Base-by-base conservation (phyloP, 768 basidiomycete species). In the Pulveroboletus frians region DNA sequence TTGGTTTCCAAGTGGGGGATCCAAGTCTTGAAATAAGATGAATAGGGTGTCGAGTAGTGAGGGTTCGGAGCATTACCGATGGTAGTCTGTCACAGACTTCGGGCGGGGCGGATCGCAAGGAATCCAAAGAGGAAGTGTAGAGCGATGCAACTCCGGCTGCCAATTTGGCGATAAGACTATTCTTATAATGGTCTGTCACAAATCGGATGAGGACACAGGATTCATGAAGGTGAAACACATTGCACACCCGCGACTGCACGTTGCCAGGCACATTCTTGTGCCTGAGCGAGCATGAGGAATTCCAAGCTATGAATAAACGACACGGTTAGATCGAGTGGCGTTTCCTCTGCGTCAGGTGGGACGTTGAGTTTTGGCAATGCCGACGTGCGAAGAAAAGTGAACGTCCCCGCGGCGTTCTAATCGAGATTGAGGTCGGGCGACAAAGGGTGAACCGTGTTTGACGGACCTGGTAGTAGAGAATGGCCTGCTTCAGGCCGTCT, bases 181-280 rank as follows among this genome's bases (percentile, higher is more conserved):
- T 92, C 71, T 88, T 93, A 62, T 80, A 83, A 58, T 80, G 79
- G 62, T 78, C 81, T 81, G 58, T 32, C 17, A 17, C 30, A 44
- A 30, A 46, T 10, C 7, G 5, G 47, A 31, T 48, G 36, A 42
- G 21, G 5, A 6, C n/a, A 9, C 23, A 5, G 32, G 27, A n/a
- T 10, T 1, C 6, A 27, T 34, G 14, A 10, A 30, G 3, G 15
- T 32, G 42, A 42, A 26, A 36, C 32, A 15, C 10, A 38, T 9
- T 3, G 58, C 63, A 58, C 58, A 91, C 92, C 88, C 50, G 89
- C 69, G 61, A 86, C 84, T 14, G 93, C 93, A 56, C 86, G 79
- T 63, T 95, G 93, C 94, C 94, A 98, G 36, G 84, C 91, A 62
- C 91, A 95, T 70, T 99, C 96, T 57, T 98, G 95, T 1, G 93